These are phyloP conservation scores for Candida ascalaphidarum DNA, from an alignment of 805 yeast genomes.

Conservation along the genomic window DNA sequence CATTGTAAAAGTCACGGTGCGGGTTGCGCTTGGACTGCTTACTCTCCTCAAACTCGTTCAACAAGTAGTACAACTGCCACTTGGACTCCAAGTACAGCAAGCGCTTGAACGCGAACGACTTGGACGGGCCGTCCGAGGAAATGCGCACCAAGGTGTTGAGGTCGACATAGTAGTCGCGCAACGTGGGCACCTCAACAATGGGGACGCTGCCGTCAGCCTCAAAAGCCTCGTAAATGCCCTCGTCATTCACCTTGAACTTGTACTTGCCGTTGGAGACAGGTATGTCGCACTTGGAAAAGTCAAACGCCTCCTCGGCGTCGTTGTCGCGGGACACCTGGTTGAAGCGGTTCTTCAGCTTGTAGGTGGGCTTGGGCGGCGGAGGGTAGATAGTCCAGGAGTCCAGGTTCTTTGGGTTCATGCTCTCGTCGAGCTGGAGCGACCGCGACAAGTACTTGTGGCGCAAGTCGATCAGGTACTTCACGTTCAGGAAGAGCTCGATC, in stretches of 20 bases:
- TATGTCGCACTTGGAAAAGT: constrained; percentile 45
- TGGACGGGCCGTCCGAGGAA: constrained; percentile 92
- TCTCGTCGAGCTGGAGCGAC: constrained; percentile 59
- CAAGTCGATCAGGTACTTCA: constrained; percentile 57
- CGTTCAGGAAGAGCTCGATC: constrained; percentile 52
- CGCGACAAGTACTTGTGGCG: constrained; percentile 67
- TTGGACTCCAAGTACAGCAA: constrained; percentile 91
- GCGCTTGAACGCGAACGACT: constrained; percentile 91
- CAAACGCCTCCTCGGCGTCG: constrained; percentile 44
- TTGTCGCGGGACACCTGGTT: constrained; percentile 31
- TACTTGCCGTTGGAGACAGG: constrained; percentile 39
- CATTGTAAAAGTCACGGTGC: constrained; percentile 95
- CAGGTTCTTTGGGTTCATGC: constrained; percentile 78
- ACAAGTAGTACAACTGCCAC: constrained; percentile 83
- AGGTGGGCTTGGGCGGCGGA: constrained; percentile 84
- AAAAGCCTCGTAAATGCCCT: constrained; percentile 64
- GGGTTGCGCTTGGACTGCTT: constrained; percentile 88
- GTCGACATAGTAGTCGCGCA: constrained; percentile 81
- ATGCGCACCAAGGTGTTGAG: constrained; percentile 63
- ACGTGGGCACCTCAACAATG: constrained; percentile 63
- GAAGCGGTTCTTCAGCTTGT: constrained; percentile 50
- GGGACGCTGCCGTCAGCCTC: constrained; percentile 23
- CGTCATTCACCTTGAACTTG: constrained; percentile 41
- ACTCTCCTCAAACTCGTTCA: constrained; percentile 90
- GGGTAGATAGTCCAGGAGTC: constrained; percentile 79